These are phyloP conservation scores for Fereydounia khargensis DNA, from an alignment of 1,284 basidiomycete genomes.

Conservation along the genomic window DNA sequence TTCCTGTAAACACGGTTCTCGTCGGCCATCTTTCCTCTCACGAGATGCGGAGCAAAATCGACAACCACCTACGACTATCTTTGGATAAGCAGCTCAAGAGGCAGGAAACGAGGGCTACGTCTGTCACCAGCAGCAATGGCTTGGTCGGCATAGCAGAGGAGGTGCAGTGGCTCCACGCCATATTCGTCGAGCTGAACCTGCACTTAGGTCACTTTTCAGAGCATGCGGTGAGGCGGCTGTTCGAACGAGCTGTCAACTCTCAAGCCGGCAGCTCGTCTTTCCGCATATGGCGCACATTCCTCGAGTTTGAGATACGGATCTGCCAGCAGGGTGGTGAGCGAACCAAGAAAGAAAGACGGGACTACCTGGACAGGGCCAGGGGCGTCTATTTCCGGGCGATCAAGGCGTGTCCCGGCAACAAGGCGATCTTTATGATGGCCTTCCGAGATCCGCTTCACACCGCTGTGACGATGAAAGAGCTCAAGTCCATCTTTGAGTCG, in stretches of 20 bases:
- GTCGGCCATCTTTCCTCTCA: not conserved
- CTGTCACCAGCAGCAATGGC: no score
- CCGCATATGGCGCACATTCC: not conserved
- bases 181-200: conserved; percentile 1
- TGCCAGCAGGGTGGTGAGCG: not conserved
- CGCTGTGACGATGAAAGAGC: not conserved
- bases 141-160: no score
- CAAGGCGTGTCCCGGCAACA: not conserved
- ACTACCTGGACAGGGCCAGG: not conserved
- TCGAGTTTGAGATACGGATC: not conserved
- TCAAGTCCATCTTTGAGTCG: not conserved
- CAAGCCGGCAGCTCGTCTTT: not conserved
- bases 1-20: not conserved
- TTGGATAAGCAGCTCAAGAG: not conserved
- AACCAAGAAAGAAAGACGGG: not conserved
- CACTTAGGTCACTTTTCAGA: not conserved
- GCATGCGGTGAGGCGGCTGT: not conserved
- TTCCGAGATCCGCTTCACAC: not conserved
- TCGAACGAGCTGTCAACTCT: not conserved
- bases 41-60: conserved; percentile 1
- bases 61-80: not conserved
- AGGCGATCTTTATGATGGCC: not conserved
- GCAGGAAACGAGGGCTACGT: not conserved
- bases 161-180: not conserved
- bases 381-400: not conserved